phyloP scores from a whole-genome alignment of 345 rosid genomes.

The Limnanthes douglasii region DNA sequence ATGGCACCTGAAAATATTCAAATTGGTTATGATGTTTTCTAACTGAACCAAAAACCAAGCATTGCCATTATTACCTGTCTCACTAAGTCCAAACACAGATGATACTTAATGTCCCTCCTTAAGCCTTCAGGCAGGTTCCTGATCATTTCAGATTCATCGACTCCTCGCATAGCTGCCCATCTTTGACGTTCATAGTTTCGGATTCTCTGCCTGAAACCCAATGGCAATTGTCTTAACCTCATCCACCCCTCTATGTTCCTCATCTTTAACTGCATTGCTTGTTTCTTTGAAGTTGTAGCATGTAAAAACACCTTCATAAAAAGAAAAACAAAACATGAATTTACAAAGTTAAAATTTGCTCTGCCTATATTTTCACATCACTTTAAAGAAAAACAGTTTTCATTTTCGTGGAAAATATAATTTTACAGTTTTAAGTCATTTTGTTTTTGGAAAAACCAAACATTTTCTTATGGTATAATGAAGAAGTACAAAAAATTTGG shows the following conservation, averaged over 20 bases:
- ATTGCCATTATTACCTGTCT: conserved; percentile 40
- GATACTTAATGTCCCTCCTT: conserved; percentile 90
- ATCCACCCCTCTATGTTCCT: conserved; percentile 99
- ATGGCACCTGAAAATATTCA: conserved; percentile 48
- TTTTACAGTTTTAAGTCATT: too few relatives aligned
- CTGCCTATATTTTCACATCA: too few relatives aligned
- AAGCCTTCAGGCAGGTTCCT: conserved; percentile 84
- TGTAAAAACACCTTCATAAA: conserved; percentile 55
- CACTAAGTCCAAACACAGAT: conserved; percentile 82
- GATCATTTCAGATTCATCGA: conserved; percentile 82
- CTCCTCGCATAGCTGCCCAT: conserved; percentile 98
- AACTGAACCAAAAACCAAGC: not conserved
- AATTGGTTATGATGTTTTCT: not conserved
- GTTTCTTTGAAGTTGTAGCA: conserved; percentile 91
- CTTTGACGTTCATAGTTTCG: conserved; percentile 85
- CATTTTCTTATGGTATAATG: not conserved
- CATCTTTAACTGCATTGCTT: conserved; percentile 96
- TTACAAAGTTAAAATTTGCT: not conserved
- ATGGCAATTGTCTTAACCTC: conserved; percentile 76
- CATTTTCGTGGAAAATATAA: too few relatives aligned
- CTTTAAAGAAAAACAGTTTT: too few relatives aligned
- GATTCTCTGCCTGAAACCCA: conserved; percentile 74
- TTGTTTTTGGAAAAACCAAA: not conserved
- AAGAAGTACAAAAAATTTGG: not conserved
- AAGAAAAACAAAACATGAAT: not conserved